A percentile compares a stretch with the other conserved stretches of the same genome.
Conservation (phyloP, 768 basidiomycete genomes). For the Tricholoma flavovirens region DNA sequence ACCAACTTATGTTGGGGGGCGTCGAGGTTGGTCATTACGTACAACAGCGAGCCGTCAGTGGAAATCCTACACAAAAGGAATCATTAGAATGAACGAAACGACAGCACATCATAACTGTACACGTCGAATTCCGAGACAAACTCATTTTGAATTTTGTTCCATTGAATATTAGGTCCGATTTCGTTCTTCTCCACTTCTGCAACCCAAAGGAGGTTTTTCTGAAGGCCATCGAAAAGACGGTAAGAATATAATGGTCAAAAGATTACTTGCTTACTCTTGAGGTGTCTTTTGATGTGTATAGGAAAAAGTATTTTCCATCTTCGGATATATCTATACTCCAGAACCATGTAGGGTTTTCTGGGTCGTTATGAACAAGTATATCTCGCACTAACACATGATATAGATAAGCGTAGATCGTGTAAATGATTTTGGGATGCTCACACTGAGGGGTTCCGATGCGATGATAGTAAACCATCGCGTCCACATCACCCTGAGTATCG, state of each 20-base stretch:
- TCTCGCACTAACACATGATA: conserved; percentile 48
- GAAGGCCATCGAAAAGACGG: neutral
- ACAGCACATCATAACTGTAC: conserved; percentile 34
- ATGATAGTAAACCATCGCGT: conserved; percentile 78
- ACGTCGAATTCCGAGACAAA: conserved; percentile 61
- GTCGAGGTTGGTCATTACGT: conserved; percentile 57
- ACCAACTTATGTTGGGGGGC: conserved; percentile 66
- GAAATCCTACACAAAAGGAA: conserved; percentile 42
- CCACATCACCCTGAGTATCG: conserved; percentile 54
- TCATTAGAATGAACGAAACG: conserved; percentile 4
- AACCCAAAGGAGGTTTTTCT: conserved; percentile 77
- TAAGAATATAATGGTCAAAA: neutral
- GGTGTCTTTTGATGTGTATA: conserved; percentile 55
- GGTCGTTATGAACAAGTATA: conserved; percentile 59
- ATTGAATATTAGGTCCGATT: conserved; percentile 61
- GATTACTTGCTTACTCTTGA: conserved; percentile 41
- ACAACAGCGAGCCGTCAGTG: conserved; percentile 58
- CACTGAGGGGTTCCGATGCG: conserved; percentile 65
- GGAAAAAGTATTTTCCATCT: conserved; percentile 59
- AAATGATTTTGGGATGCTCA: conserved; percentile 21
- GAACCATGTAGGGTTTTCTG: conserved; percentile 60
- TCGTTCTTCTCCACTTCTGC: conserved; percentile 55
- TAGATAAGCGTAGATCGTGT: neutral
- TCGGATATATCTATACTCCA: conserved; percentile 53
- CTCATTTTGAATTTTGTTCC: conserved; percentile 66